Conservation (phyloP, 169 alveolate species). For the Eimeria sp. region DNA sequence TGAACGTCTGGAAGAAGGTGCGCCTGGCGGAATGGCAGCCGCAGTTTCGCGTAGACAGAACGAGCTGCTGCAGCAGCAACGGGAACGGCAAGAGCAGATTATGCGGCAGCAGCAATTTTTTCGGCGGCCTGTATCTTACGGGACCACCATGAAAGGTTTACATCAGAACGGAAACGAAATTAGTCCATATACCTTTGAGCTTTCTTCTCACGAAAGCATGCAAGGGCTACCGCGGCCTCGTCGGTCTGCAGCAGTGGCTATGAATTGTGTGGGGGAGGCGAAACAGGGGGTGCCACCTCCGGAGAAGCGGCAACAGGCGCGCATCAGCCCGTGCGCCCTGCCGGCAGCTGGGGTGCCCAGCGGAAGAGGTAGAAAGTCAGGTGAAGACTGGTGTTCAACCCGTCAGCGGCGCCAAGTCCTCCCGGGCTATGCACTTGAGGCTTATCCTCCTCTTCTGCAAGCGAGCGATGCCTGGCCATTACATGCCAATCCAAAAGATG, state of each 20-base stretch:
- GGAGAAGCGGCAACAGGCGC: neutral
- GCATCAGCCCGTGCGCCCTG: conserved; percentile 43
- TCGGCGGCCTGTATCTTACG: neutral
- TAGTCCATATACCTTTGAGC: conserved; percentile 54
- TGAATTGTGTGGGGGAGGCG: neutral
- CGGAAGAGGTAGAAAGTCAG: neutral
- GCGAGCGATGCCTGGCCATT: neutral
- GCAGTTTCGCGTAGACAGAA: conserved; percentile 37
- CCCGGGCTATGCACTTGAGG: neutral
- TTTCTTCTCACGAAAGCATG: neutral
- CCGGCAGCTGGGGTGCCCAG: conserved; percentile 75
- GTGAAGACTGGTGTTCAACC: neutral
- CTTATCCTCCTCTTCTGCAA: neutral
- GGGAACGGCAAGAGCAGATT: conserved; percentile 57
- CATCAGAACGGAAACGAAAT: neutral
- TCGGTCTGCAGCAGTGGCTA: neutral
- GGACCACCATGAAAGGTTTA: neutral
- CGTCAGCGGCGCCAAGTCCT: conserved; percentile 39
- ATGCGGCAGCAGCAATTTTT: conserved; percentile 11
- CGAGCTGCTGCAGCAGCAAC: conserved; percentile 59
- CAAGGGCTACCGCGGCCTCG: neutral
- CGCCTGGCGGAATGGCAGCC: conserved; percentile 40
- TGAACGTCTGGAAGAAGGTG: neutral
- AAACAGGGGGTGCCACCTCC: neutral
- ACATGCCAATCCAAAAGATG: neutral